Conservation (phyloP, 2,329 filamentous ascomycete species). For the Sclerotinia trifoliorum region DNA sequence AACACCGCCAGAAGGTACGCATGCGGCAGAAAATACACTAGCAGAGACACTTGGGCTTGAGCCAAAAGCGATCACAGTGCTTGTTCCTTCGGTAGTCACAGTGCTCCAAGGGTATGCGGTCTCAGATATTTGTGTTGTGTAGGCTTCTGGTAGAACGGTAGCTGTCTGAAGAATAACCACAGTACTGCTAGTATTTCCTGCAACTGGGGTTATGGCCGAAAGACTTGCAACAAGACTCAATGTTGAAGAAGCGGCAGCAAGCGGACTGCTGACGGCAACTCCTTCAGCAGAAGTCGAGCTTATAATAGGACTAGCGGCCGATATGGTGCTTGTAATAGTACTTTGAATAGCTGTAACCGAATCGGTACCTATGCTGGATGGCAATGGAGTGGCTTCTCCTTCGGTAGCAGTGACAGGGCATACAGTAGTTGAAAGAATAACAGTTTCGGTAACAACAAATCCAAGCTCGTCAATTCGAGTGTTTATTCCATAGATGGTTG, state of each 20-base stretch:
- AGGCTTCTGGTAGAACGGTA: slow-evolving; percentile 10
- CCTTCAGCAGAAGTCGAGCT: neutral
- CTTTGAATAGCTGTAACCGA: slow-evolving; percentile 4
- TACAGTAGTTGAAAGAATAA: slow-evolving; percentile 18
- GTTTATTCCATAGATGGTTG: slow-evolving; percentile 13
- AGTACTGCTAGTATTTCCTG: neutral
- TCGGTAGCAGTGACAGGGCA: slow-evolving; percentile 14
- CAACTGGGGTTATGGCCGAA: neutral
- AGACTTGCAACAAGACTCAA: neutral
- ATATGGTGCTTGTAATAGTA: neutral
- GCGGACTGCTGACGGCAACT: slow-evolving; percentile 12
- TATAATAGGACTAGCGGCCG: neutral
- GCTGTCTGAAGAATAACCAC: neutral
- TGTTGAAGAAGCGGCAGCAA: neutral
- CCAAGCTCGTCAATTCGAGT: slow-evolving; percentile 17
- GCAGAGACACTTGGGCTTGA: slow-evolving; percentile 11
- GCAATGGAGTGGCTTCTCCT: neutral
- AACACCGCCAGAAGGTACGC: neutral
- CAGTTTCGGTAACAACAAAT: slow-evolving; percentile 18
- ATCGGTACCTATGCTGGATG: neutral
- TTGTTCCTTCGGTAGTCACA: slow-evolving; percentile 1
- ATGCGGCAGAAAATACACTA: neutral
- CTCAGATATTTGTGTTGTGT: neutral
- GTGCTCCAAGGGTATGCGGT: slow-evolving; percentile 14
- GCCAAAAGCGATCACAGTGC: neutral